Conservation (phyloP, 2,329 filamentous ascomycete genomes). For the Verticillium nubilum region DNA sequence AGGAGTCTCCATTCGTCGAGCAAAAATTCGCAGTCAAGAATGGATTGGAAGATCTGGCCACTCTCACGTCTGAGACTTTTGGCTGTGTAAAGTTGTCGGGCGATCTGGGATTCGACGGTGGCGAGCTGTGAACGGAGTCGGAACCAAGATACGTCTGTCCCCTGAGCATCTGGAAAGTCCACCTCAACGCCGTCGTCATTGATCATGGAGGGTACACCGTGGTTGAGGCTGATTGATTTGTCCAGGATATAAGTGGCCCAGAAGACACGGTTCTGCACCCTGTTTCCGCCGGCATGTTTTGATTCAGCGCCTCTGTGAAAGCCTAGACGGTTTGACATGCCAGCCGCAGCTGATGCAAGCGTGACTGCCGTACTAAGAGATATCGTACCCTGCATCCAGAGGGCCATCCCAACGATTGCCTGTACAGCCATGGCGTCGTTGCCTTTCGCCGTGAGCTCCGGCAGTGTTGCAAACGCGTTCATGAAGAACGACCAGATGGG, state of each 20-base stretch:
- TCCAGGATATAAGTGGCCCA: slow-evolving; percentile 11
- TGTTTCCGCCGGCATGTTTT: not conserved
- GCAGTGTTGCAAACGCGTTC: slow-evolving; percentile 6
- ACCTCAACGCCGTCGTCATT: slow-evolving; percentile 8
- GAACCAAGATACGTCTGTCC: slow-evolving; percentile 1
- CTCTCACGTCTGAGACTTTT: slow-evolving; percentile 6
- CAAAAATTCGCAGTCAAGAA: slow-evolving; percentile 7
- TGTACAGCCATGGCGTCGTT: slow-evolving; percentile 6
- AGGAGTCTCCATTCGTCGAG: slow-evolving; percentile 8
- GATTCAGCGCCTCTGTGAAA: slow-evolving; percentile 5
- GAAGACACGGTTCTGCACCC: slow-evolving; percentile 8
- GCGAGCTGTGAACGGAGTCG: slow-evolving; percentile 8
- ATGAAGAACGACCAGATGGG: slow-evolving; percentile 10
- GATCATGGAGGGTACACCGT: slow-evolving; percentile 6
- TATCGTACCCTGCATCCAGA: slow-evolving; percentile 9
- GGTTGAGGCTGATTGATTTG: slow-evolving; percentile 6
- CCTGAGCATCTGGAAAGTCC: slow-evolving; percentile 1
- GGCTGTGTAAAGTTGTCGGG: slow-evolving; percentile 7
- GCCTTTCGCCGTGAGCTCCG: slow-evolving; percentile 6
- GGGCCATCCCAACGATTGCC: slow-evolving; percentile 7
- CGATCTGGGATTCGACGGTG: slow-evolving; percentile 9
- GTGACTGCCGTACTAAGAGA: slow-evolving; percentile 4
- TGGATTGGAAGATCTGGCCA: slow-evolving; percentile 4
- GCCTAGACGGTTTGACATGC: slow-evolving; percentile 6
- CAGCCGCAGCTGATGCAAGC: slow-evolving; percentile 5